Evolutionary conservation across 257 asterid species (phyloP).

Genomic region (Solanum arcanum): DNA sequence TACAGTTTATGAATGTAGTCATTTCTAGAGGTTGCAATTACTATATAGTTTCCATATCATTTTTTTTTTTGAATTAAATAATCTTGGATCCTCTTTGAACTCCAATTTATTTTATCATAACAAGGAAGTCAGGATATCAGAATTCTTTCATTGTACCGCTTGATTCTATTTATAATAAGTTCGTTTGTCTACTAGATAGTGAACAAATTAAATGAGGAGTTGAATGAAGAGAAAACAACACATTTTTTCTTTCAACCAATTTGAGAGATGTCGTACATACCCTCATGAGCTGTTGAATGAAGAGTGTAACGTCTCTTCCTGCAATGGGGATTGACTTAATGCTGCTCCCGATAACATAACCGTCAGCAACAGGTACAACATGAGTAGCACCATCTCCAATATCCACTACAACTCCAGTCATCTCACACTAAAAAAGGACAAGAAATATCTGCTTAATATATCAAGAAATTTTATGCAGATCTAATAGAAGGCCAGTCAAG

Average conservation of each 20-base stretch:
- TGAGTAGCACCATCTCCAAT: constrained; percentile 98
- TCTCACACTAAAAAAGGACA: constrained; percentile 63
- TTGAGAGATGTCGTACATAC: constrained; percentile 22
- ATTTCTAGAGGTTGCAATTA: not conserved
- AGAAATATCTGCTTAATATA: not conserved
- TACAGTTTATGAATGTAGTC: not conserved
- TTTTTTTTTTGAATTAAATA: not conserved
- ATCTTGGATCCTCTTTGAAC: not conserved
- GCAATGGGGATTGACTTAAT: constrained; percentile 82
- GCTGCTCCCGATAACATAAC: constrained; percentile 96
- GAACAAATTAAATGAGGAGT: not conserved
- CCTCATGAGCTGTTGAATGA: constrained; percentile 85
- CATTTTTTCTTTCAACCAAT: not conserved
- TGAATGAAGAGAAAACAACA: not conserved
- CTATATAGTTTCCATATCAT: not conserved
- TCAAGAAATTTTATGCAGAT: not conserved
- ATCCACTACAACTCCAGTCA: constrained; percentile 97
- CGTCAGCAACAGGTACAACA: constrained; percentile 96
- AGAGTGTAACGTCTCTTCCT: constrained; percentile 78
- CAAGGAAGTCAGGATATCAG: not conserved
- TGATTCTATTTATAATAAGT: not conserved
- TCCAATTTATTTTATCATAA: not conserved
- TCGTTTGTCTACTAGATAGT: not conserved
- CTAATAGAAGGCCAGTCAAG: not conserved
- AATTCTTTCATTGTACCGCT: not conserved